Base-by-base conservation (phyloP, 495 filamentous ascomycete species). In the Penicillium riverlandense region DNA sequence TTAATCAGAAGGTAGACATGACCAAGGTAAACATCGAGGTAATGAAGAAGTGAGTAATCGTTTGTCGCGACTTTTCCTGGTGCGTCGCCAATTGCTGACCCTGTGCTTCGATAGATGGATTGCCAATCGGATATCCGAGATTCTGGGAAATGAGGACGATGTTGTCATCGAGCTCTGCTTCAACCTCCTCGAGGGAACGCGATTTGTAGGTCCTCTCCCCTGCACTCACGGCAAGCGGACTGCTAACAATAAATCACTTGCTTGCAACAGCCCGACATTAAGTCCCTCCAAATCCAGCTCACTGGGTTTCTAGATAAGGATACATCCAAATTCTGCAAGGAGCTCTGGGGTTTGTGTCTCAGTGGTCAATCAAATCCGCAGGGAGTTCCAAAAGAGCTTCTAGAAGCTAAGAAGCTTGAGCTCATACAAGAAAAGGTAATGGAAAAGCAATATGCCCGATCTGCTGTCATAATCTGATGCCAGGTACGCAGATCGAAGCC, bases 231-330 rank as follows among this genome's bases (percentile, higher is more conserved):
- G 13, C 9, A 16, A 4, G 11, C 27, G 28, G 32, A 29, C 11
- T 47, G n/a, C 53, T 50, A 41, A 56, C 40, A 44, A 30, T 51
- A 38, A 37, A 22, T 22, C 22, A 22, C 22, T 31, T 42, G 13
- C 28, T 7, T 37, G n/a, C 29, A 15, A 49, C 53, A 98, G 91
- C 92, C 92, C 50, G 88, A 96, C 62, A 91, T 96, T 62, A 96
- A 95, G 64, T 78, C 83, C 9, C 74, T 99, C 44, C 91, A 99
- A 56, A 91, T 96, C 50, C 83, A 90, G 48, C 81, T 99, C 43
- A 95, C 85, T 2, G 91, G 90, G 6, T 97, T 97, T 54, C 77
- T 99, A 49, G 90, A 95, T 56, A 96, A 92, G 67, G 87, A 96
- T 52, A 92, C 90, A 0, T 70, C 89, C 8, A 70, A 75, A 6